A percentile compares a stretch with the other conserved stretches of the same genome.
phyloP scores from a whole-genome alignment of 257 asterid genomes.

The Solanum okadae region DNA sequence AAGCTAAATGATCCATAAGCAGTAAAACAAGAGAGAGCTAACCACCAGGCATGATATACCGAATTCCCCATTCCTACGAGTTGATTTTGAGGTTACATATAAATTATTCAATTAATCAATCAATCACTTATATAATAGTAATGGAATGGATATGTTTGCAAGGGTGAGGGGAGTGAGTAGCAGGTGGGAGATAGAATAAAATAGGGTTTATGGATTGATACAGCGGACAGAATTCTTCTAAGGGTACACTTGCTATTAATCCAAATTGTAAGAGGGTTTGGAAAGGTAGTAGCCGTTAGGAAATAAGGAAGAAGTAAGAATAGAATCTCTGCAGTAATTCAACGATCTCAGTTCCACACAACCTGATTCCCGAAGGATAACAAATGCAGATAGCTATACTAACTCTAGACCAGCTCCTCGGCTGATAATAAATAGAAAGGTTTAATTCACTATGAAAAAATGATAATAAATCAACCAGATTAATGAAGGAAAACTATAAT shows the following conservation, averaged over 20 bases:
- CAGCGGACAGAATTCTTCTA: neutral
- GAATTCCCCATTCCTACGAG: too few relatives aligned
- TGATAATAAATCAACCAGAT: too few relatives aligned
- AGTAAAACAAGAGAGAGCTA: too few relatives aligned
- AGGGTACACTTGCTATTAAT: neutral
- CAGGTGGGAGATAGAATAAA: neutral
- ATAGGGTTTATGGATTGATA: neutral
- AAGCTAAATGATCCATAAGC: too few relatives aligned
- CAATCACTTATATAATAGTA: neutral
- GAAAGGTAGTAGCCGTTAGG: neutral
- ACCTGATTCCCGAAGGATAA: neutral
- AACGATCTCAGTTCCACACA: neutral
- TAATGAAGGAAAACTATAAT: too few relatives aligned
- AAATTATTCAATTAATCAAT: too few relatives aligned
- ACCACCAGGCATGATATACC: too few relatives aligned
- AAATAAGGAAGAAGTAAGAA: neutral
- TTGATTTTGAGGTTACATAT: too few relatives aligned
- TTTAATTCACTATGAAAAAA: too few relatives aligned
- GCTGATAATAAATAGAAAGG: too few relatives aligned
- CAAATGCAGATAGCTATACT: neutral
- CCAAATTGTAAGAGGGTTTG: neutral
- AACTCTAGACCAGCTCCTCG: neutral
- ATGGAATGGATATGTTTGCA: neutral
- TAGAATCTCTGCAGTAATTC: neutral
- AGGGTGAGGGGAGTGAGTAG: neutral